A percentile compares a stretch with the other conserved stretches of the same genome.
phyloP scores from a whole-genome alignment of 805 yeast genomes.

The Kazachstania kunashirensis region DNA sequence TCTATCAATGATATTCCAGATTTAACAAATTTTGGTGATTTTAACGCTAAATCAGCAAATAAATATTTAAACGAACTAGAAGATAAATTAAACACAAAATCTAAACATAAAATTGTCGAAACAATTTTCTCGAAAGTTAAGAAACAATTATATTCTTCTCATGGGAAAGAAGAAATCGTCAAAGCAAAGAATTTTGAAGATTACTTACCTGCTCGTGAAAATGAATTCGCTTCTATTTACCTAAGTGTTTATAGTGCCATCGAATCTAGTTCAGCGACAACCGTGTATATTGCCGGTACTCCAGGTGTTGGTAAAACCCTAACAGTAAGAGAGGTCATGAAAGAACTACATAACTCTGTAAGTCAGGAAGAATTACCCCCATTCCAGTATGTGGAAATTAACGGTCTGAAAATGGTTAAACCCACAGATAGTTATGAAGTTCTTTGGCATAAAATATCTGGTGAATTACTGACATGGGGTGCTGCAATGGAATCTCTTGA shows the following conservation, averaged over 20 bases:
- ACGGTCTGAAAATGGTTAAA: constrained; percentile 74
- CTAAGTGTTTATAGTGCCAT: constrained; percentile 63
- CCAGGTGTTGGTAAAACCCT: constrained; percentile 98
- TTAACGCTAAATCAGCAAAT: constrained; percentile 16
- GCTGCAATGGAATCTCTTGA: constrained; percentile 64
- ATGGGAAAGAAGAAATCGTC: constrained; percentile 34
- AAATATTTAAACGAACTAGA: constrained; percentile 20
- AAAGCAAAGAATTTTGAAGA: constrained; percentile 31
- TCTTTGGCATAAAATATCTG: constrained; percentile 68
- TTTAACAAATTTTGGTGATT: constrained; percentile 22
- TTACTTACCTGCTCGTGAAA: constrained; percentile 76
- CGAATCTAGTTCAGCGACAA: constrained; percentile 61
- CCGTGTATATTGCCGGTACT: constrained; percentile 87
- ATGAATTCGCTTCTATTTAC: constrained; percentile 65
- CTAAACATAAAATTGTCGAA: constrained; percentile 29
- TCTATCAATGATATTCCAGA: constrained; percentile 25
- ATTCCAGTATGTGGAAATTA: constrained; percentile 77
- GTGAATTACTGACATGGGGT: constrained; percentile 46
- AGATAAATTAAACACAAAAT: constrained; percentile 31
- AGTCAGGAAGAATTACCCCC: constrained; percentile 32
- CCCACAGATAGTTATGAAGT: constrained; percentile 77
- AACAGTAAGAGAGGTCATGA: constrained; percentile 77
- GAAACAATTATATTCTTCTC: constrained; percentile 34
- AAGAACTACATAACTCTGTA: constrained; percentile 44
- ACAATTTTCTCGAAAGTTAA: constrained; percentile 29